A percentile compares a stretch with the other conserved stretches of the same genome.
phyloP scores from a whole-genome alignment of 225 moss, liverwort and hornwort species.

The Ulota crispa region DNA sequence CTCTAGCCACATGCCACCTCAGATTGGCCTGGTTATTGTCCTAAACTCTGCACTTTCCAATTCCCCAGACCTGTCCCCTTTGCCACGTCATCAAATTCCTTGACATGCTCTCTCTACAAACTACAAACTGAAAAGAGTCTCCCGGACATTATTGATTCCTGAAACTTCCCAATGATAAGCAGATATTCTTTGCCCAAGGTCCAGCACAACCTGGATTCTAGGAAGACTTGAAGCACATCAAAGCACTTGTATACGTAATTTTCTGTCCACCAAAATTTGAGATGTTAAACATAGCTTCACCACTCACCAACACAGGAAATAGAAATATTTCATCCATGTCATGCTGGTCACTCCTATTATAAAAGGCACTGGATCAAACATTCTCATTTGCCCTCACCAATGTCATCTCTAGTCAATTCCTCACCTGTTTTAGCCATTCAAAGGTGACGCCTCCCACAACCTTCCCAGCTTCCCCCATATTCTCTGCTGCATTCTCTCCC shows the following conservation, averaged over 20 bases:
- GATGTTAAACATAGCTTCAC: background rate
- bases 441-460: conserved; percentile 43
- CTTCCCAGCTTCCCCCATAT: conserved; percentile 26
- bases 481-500: conserved; percentile 28
- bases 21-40: no score
- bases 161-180: background rate
- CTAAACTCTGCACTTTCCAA: no score
- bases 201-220: background rate
- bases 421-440: conserved; percentile 54
- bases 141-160: background rate
- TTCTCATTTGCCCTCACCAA: background rate
- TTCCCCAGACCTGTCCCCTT: no score
- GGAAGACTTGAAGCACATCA: background rate
- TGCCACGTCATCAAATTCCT: no score
- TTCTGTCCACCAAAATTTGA: background rate
- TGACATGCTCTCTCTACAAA: no score
- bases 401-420: background rate
- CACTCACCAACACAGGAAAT: background rate
- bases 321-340: background rate
- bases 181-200: background rate
- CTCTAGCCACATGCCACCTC: no score
- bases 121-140: no score
- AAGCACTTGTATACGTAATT: background rate
- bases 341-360: background rate
- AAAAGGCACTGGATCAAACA: background rate